These are phyloP conservation scores for Lecanicillium sp. DNA, from an alignment of 2,329 filamentous ascomycete genomes.

Conservation along the genomic window DNA sequence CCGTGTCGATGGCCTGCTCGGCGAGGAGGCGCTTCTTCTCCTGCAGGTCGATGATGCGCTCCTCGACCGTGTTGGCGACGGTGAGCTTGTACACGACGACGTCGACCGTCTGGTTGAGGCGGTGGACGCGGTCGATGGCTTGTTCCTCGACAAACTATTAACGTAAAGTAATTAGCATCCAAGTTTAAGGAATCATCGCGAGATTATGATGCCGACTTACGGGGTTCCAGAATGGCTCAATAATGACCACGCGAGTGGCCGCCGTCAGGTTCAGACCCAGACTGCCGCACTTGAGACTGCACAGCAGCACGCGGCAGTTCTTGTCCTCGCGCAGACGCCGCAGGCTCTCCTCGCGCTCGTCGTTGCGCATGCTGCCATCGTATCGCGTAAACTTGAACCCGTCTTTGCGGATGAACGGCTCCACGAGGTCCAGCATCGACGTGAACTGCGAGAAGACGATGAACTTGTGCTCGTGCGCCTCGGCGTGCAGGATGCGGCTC, in stretches of 20 bases:
- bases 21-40: slow-evolving; percentile 89
- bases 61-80: slow-evolving; percentile 80
- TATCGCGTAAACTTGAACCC: slow-evolving; percentile 81
- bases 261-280: slow-evolving; percentile 91
- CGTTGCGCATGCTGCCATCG: slow-evolving; percentile 92
- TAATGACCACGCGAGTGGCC: slow-evolving; percentile 84
- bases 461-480: slow-evolving; percentile 81
- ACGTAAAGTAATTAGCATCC: too few relatives aligned
- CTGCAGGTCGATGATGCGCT: slow-evolving; percentile 89
- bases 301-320: slow-evolving; percentile 75
- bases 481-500: slow-evolving; percentile 70
- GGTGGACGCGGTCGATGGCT: slow-evolving; percentile 95
- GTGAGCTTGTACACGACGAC: slow-evolving; percentile 95
- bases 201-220: slow-evolving; percentile 38
- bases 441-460: slow-evolving; percentile 99
- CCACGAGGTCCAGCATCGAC: slow-evolving; percentile 92
- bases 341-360: slow-evolving; percentile 81
- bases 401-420: slow-evolving; percentile 76
- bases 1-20: slow-evolving; percentile 83
- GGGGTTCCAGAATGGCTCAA: slow-evolving; percentile 98
- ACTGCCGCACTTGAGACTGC: slow-evolving; percentile 89
- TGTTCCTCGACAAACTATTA: slow-evolving; percentile 95
- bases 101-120: slow-evolving; percentile 93
- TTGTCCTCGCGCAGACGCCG: slow-evolving; percentile 68
- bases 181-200: not conserved